Evolutionary conservation across 2,329 filamentous ascomycete species (phyloP).

Genomic region (Aspergillus jensenii): DNA sequence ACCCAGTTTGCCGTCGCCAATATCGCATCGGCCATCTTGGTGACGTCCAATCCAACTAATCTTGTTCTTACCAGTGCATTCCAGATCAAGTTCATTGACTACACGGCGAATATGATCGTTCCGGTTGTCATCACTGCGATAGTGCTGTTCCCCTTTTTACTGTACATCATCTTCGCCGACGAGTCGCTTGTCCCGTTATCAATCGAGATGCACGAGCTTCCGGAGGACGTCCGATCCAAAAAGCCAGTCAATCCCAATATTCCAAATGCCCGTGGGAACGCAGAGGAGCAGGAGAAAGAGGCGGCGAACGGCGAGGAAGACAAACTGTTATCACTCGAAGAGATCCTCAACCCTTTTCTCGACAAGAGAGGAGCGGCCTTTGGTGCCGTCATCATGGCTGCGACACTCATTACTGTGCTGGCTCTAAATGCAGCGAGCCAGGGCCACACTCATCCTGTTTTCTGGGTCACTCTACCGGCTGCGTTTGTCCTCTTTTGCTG

Average conservation of each 20-base stretch:
- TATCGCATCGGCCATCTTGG: slow-evolving; percentile 71
- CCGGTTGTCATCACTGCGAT: slow-evolving; percentile 68
- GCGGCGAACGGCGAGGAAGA: slow-evolving; percentile 51
- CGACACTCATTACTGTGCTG: slow-evolving; percentile 65
- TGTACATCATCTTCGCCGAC: slow-evolving; percentile 68
- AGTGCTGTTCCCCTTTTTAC: slow-evolving; percentile 66
- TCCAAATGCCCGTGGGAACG: slow-evolving; percentile 53
- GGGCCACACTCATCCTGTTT: slow-evolving; percentile 58
- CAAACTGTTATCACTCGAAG: slow-evolving; percentile 63
- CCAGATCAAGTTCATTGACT: slow-evolving; percentile 68
- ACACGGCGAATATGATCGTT: slow-evolving; percentile 76
- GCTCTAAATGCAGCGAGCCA: slow-evolving; percentile 63
- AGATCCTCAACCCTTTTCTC: slow-evolving; percentile 73
- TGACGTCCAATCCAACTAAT: slow-evolving; percentile 77
- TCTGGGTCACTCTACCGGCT: slow-evolving; percentile 68
- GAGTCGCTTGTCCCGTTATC: slow-evolving; percentile 62
- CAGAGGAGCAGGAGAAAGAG: slow-evolving; percentile 52
- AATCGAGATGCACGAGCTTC: slow-evolving; percentile 68
- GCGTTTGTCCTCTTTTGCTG: slow-evolving; percentile 68
- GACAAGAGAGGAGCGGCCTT: slow-evolving; percentile 66
- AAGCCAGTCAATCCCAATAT: slow-evolving; percentile 72
- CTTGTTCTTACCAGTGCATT: slow-evolving; percentile 73
- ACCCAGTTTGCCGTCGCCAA: slow-evolving; percentile 72
- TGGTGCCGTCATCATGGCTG: slow-evolving; percentile 65
- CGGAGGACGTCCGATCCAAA: slow-evolving; percentile 55